phyloP scores from a whole-genome alignment of 2,329 filamentous ascomycete genomes.

The Cytospora piceicola region DNA sequence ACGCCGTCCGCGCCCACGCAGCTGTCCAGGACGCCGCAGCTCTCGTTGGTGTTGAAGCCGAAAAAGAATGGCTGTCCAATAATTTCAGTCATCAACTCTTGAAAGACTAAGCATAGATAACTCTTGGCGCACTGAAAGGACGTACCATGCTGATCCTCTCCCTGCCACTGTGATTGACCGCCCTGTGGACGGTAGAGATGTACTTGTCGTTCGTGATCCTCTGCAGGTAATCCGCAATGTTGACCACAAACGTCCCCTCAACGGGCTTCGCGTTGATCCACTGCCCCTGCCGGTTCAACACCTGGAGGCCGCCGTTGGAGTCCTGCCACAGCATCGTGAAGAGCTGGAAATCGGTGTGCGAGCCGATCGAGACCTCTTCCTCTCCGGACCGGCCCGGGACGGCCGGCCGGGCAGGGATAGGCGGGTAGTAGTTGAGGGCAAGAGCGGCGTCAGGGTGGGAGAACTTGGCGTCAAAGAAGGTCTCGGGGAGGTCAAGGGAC shows the following conservation, averaged over 20 bases:
- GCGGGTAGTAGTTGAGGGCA: conserved; percentile 48
- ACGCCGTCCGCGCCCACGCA: conserved; percentile 42
- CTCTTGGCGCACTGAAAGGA: not conserved
- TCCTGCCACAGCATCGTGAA: conserved; percentile 55
- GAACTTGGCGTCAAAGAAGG: conserved; percentile 58
- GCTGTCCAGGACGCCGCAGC: conserved; percentile 45
- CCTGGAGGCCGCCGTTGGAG: conserved; percentile 47
- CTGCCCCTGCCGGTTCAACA: conserved; percentile 43
- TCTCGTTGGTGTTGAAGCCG: conserved; percentile 46
- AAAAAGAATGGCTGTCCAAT: conserved; percentile 49
- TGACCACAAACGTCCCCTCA: conserved; percentile 52
- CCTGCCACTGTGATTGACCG: conserved; percentile 44
- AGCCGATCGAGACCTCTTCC: conserved; percentile 48
- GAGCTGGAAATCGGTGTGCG: conserved; percentile 58
- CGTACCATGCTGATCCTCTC: conserved; percentile 47
- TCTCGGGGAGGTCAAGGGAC: conserved; percentile 56
- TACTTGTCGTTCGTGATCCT: conserved; percentile 55
- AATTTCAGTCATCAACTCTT: not conserved
- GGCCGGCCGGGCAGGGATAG: conserved; percentile 25
- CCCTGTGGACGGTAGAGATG: conserved; percentile 53
- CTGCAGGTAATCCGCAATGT: conserved; percentile 56
- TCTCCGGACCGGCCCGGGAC: conserved; percentile 34
- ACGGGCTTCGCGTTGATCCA: conserved; percentile 49
- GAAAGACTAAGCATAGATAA: not conserved
- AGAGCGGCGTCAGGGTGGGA: conserved; percentile 53